Conservation (phyloP, 1,139 yeast species). For the Taiozyma sp. region DNA sequence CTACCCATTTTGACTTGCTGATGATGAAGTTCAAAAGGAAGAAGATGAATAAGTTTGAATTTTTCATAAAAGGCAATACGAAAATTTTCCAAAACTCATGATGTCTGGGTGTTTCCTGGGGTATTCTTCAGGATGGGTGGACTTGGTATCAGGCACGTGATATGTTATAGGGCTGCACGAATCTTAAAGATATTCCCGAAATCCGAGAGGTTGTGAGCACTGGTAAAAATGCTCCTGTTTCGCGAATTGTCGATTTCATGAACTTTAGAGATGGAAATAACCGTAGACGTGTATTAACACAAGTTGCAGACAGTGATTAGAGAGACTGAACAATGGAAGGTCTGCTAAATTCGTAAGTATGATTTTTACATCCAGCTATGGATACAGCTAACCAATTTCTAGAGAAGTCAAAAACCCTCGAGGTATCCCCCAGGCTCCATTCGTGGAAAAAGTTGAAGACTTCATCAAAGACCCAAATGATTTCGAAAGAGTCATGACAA, state of each 20-base stretch:
- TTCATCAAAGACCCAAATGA: constrained; percentile 66
- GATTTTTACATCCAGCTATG: too few species aligned
- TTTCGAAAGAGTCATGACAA: constrained; percentile 60
- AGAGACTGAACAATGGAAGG: constrained; percentile 6
- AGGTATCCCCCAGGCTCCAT: constrained; percentile 96
- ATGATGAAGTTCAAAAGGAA: background rate
- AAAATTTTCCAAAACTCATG: background rate
- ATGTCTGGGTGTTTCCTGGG: constrained; percentile 5
- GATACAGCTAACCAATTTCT: background rate
- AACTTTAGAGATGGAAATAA: background rate
- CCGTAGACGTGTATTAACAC: background rate
- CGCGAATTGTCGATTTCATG: background rate
- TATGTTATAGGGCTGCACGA: constrained; percentile 1
- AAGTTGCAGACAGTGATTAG: background rate
- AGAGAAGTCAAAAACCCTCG: constrained; percentile 56
- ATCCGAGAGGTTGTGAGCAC: background rate
- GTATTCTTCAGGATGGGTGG: too few species aligned
- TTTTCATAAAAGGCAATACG: constrained; percentile 3
- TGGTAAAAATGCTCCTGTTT: background rate
- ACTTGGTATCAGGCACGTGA: constrained; percentile 1
- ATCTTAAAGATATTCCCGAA: background rate
- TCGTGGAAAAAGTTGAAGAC: constrained; percentile 79
- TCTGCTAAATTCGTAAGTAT: constrained; percentile 9
- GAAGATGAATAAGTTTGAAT: constrained; percentile 4
- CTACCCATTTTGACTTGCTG: constrained; percentile 70